Conservation (phyloP, 2,329 filamentous ascomycete species). For the Colletotrichum viniferum region DNA sequence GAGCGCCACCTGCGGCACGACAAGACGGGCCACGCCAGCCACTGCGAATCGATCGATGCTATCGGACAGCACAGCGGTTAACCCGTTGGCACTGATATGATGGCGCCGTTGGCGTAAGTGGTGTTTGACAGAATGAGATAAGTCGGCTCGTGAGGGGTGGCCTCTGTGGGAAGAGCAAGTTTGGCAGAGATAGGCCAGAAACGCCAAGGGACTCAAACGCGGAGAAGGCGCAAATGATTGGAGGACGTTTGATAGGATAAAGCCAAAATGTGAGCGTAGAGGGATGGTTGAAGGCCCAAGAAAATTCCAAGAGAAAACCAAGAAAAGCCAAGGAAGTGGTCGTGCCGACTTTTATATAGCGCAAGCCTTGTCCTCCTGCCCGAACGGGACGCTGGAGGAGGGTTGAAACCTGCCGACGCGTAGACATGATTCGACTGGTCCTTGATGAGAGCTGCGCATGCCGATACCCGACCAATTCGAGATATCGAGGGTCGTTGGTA, state of each 20-base stretch:
- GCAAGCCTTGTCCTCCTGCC: slow-evolving; percentile 14
- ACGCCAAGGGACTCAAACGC: background rate
- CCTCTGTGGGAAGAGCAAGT: background rate
- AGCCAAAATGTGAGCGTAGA: background rate
- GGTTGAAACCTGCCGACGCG: background rate
- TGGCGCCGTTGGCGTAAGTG: background rate
- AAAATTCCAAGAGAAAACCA: slow-evolving; percentile 16
- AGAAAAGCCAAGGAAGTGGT: slow-evolving; percentile 18
- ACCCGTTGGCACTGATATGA: background rate
- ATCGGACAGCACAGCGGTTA: background rate
- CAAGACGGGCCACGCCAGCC: background rate
- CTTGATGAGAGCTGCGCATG: slow-evolving; percentile 1
- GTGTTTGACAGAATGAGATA: background rate
- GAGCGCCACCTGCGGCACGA: background rate
- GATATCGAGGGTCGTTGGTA: background rate
- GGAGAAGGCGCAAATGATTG: background rate
- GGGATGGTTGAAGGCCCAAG: background rate
- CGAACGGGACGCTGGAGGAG: background rate
- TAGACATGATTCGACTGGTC: slow-evolving; percentile 5
- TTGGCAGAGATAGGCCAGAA: slow-evolving; percentile 4
- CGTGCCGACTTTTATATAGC: slow-evolving; percentile 10
- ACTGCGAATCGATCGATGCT: background rate
- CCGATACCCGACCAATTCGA: background rate
- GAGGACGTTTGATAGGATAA: background rate
- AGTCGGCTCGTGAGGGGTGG: background rate